Conservation (phyloP, 2,329 filamentous ascomycete species). For the Colletotrichum sidae region DNA sequence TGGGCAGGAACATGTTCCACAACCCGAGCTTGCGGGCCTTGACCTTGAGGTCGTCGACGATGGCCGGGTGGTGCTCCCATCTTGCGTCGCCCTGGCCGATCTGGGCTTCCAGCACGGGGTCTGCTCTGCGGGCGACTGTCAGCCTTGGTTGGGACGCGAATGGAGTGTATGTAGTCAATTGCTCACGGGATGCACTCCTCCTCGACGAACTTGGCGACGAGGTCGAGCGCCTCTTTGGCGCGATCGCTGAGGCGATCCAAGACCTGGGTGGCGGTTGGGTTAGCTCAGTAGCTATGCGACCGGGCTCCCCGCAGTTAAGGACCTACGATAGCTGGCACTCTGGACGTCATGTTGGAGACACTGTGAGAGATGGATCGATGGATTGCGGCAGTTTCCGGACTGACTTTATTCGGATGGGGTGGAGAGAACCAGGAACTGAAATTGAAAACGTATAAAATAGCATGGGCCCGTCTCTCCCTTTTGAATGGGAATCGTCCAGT, state of each 20-base stretch:
- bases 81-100: constrained; percentile 80
- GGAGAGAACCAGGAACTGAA: background rate
- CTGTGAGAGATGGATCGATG: background rate
- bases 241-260: constrained; percentile 79
- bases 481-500: constrained; percentile 27
- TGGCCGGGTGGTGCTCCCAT: constrained; percentile 82
- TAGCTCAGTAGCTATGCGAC: constrained; percentile 18
- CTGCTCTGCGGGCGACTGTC: constrained; percentile 64
- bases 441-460: background rate
- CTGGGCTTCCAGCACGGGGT: constrained; percentile 83
- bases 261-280: constrained; percentile 48
- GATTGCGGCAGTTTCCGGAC: constrained; percentile 1
- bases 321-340: constrained; percentile 42
- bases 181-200: constrained; percentile 88
- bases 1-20: constrained; percentile 99
- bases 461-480: constrained; percentile 16
- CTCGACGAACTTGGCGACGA: constrained; percentile 95
- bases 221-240: constrained; percentile 85
- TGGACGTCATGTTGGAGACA: constrained; percentile 40
- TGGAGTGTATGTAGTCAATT: background rate
- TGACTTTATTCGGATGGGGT: background rate
- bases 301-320: constrained; percentile 16
- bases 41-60: constrained; percentile 90
- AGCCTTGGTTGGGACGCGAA: background rate
- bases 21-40: constrained; percentile 86